A percentile compares a stretch with the other conserved stretches of the same genome.
phyloP scores from a whole-genome alignment of 2,329 filamentous ascomycete species.

The Tothia fuscella region DNA sequence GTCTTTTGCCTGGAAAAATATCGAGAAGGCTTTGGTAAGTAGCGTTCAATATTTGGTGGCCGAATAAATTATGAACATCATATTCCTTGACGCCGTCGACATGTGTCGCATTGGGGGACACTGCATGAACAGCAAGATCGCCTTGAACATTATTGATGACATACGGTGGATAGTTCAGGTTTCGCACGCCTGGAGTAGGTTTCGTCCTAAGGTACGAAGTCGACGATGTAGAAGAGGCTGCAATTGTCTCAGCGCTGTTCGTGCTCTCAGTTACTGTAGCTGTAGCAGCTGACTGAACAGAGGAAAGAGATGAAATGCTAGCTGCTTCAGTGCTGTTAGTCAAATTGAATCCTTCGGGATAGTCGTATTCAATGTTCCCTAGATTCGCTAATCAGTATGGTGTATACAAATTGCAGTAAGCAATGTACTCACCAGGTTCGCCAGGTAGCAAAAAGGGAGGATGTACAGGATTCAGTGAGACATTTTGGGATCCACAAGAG shows the following conservation, averaged over 20 bases:
- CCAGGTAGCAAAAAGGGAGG: constrained; percentile 54
- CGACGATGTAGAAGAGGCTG: constrained; percentile 18
- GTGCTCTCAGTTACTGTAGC: constrained; percentile 17
- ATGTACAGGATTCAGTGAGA: constrained; percentile 56
- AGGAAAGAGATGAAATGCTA: constrained; percentile 42
- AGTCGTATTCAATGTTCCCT: constrained; percentile 47
- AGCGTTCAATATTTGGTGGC: constrained; percentile 59
- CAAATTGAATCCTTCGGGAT: constrained; percentile 57
- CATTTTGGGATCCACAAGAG: constrained; percentile 54
- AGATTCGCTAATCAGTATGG: constrained; percentile 49
- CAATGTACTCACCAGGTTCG: constrained; percentile 48
- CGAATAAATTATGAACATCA: constrained; percentile 67
- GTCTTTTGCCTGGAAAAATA: constrained; percentile 55
- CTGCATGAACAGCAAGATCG: constrained; percentile 59
- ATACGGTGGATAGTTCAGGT: constrained; percentile 65
- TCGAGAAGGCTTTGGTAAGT: constrained; percentile 59
- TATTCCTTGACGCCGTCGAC: constrained; percentile 63
- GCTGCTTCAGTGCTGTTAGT: constrained; percentile 58
- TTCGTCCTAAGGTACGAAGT: constrained; percentile 43
- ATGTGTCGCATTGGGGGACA: constrained; percentile 68
- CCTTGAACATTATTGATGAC: constrained; percentile 62
- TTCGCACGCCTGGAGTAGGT: constrained; percentile 50
- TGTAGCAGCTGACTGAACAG: constrained; percentile 35
- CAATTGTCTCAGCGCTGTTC: constrained; percentile 12
- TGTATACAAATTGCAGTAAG: no score